Percentiles rank a stretch among this genome's conserved stretches.
Conservation (phyloP, 257 asterid species). For the Nicotiana otophora region DNA sequence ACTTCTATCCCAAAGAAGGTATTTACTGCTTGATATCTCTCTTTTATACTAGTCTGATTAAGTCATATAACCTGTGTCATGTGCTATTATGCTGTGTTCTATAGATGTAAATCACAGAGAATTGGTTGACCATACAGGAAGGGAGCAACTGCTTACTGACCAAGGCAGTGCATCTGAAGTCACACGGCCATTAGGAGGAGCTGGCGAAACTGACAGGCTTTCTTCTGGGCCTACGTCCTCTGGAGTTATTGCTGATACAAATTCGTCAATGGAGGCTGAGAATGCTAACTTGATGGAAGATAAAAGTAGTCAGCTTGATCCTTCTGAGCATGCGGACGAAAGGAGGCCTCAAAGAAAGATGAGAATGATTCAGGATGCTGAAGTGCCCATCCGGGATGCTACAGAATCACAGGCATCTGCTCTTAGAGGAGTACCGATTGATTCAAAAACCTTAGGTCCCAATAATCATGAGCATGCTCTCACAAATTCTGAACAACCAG, state of each 20-base stretch:
- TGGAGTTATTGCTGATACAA: conserved; percentile 27
- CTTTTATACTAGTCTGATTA: neutral
- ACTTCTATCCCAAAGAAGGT: conserved; percentile 77
- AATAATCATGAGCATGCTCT: conserved; percentile 42
- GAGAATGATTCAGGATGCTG: conserved; percentile 45
- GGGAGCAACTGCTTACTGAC: conserved; percentile 60
- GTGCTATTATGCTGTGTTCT: conserved; percentile 22
- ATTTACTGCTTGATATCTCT: conserved; percentile 19
- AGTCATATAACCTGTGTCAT: neutral
- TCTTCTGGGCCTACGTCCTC: conserved; percentile 21
- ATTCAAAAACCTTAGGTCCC: conserved; percentile 29
- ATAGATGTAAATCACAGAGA: conserved; percentile 78
- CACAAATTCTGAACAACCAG: conserved; percentile 38
- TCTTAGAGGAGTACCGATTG: conserved; percentile 38
- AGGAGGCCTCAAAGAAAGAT: conserved; percentile 37
- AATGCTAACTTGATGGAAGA: conserved; percentile 43
- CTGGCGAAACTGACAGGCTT: conserved; percentile 33
- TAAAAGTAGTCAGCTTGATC: conserved; percentile 36
- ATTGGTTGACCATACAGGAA: conserved; percentile 65
- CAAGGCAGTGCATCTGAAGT: conserved; percentile 44
- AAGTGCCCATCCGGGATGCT: conserved; percentile 41
- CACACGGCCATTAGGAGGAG: conserved; percentile 43
- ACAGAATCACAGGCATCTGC: conserved; percentile 51
- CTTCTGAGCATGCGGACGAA: conserved; percentile 51
- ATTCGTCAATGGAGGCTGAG: conserved; percentile 47